Evolutionary conservation across 306 rosid species (phyloP).

Genomic region (Notholithocarpus densiflorus): DNA sequence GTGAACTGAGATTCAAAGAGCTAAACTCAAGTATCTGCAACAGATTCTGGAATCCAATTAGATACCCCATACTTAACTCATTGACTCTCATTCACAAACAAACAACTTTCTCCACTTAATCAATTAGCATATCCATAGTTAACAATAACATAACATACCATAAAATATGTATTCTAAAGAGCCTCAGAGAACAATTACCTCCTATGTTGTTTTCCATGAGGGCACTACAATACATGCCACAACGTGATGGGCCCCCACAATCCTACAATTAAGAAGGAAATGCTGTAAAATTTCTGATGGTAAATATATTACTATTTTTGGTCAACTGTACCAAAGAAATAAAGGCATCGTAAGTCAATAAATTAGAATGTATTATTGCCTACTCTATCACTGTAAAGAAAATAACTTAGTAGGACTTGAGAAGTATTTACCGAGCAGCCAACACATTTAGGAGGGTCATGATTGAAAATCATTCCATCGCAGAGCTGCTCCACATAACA

Average conservation of each 20-base stretch:
- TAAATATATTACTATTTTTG: background rate
- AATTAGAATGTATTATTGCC: background rate
- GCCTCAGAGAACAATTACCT: conserved; percentile 42
- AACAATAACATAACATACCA: background rate
- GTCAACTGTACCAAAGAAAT: conserved; percentile 2
- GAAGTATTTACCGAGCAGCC: conserved; percentile 76
- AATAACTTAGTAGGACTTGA: conserved; percentile 20
- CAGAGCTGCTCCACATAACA: conserved; percentile 76
- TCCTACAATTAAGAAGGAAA: conserved; percentile 45
- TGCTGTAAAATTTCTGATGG: background rate
- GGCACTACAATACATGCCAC: conserved; percentile 87
- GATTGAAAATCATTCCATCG: conserved; percentile 88
- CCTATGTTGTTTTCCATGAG: conserved; percentile 57
- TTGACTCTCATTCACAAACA: background rate
- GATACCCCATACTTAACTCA: background rate
- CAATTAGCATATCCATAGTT: background rate
- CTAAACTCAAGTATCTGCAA: background rate
- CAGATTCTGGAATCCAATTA: background rate
- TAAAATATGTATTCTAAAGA: background rate
- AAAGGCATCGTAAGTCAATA: conserved; percentile 4
- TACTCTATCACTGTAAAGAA: conserved; percentile 10
- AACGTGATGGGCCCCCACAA: conserved; percentile 78
- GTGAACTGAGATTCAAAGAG: background rate
- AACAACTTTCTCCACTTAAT: background rate
- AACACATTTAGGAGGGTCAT: conserved; percentile 74